Conservation (phyloP, 495 filamentous ascomycete genomes). For the Endocarpon pusillum region DNA sequence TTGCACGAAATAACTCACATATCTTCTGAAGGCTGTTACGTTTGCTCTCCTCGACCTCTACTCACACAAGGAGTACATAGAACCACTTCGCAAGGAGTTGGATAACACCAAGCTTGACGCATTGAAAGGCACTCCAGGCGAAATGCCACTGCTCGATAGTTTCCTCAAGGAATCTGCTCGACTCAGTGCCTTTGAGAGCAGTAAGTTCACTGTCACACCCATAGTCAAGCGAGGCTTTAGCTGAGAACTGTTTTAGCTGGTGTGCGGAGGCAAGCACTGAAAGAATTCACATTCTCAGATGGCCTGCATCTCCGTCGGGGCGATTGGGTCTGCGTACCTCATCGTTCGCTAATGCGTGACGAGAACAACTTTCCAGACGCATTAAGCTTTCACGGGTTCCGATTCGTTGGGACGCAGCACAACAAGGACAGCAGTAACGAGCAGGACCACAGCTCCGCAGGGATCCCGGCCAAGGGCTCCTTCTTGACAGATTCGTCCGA, state of each 20-base stretch:
- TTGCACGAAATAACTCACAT: neutral
- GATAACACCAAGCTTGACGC: neutral
- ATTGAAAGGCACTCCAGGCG: slow-evolving; percentile 1
- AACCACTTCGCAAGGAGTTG: slow-evolving; percentile 9
- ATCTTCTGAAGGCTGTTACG: slow-evolving; percentile 9
- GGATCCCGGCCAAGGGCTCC: too few species aligned
- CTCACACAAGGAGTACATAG: slow-evolving; percentile 14
- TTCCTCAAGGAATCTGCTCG: slow-evolving; percentile 23
- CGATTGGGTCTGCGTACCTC: slow-evolving; percentile 15
- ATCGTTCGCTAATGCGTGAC: slow-evolving; percentile 7
- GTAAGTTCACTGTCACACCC: too few species aligned
- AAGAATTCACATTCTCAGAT: slow-evolving; percentile 13
- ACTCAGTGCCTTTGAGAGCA: slow-evolving; percentile 15
- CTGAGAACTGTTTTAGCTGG: too few species aligned
- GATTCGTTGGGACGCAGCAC: too few species aligned
- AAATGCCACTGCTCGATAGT: slow-evolving; percentile 17
- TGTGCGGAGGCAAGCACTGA: slow-evolving; percentile 9
- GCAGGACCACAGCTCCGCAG: too few species aligned
- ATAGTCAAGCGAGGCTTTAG: too few species aligned
- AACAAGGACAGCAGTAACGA: too few species aligned
- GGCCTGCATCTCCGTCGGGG: slow-evolving; percentile 12
- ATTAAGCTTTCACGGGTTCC: slow-evolving; percentile 6
- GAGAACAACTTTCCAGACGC: slow-evolving; percentile 7
- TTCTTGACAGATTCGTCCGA: too few species aligned
- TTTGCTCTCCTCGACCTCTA: slow-evolving; percentile 19